Percentiles rank a stretch among this genome's conserved stretches.
These are phyloP conservation scores for Agrocybe praecox DNA, from an alignment of 768 basidiomycete species.

Conservation along the genomic window DNA sequence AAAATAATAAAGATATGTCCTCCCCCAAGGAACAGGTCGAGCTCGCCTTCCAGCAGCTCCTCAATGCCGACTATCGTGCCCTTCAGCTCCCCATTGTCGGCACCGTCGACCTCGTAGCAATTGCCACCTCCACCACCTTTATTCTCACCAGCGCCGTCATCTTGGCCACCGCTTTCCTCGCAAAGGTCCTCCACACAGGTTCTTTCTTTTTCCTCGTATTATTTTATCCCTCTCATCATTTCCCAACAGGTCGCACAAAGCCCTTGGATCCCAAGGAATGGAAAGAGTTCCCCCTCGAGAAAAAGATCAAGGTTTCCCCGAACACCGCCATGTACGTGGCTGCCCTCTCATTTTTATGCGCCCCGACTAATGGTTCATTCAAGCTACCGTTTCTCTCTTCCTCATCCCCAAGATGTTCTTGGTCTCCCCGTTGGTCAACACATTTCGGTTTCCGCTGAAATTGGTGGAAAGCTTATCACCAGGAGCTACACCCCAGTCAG, in stretches of 20 bases:
- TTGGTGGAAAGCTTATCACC: constrained; percentile 87
- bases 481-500: constrained; percentile 97
- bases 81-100: constrained; percentile 38
- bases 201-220: constrained; percentile 14
- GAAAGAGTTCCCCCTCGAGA: constrained; percentile 78
- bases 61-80: constrained; percentile 28
- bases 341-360: background rate
- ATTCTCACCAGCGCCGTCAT: constrained; percentile 54
- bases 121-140: constrained; percentile 46
- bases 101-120: constrained; percentile 37
- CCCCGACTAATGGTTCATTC: constrained; percentile 7
- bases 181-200: constrained; percentile 53
- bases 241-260: constrained; percentile 52
- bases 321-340: constrained; percentile 89
- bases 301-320: constrained; percentile 85
- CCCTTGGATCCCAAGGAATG: constrained; percentile 77
- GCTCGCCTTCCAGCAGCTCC: constrained; percentile 5
- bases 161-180: constrained; percentile 51
- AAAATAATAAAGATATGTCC: constrained; percentile 19
- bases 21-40: constrained; percentile 2
- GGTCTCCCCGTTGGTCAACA: constrained; percentile 98
- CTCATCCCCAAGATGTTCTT: constrained; percentile 71
- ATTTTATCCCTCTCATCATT: constrained; percentile 14
- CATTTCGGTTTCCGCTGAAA: constrained; percentile 88
- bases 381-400: constrained; percentile 92